Conservation (phyloP, 257 asterid species). For the Forsythia viridissima region DNA sequence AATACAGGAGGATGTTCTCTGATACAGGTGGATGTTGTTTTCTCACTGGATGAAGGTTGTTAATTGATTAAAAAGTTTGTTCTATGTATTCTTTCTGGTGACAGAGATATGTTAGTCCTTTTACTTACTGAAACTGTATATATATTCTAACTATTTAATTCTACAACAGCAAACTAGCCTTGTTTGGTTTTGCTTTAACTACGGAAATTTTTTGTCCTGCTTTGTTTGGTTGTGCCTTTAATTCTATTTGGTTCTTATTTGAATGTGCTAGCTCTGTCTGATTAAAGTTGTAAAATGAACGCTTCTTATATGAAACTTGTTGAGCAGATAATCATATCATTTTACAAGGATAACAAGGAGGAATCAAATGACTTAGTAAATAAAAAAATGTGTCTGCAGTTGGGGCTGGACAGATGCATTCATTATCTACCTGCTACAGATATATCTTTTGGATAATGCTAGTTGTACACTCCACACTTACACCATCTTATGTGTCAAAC, state of each 20-base stretch:
- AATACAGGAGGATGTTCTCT: no score
- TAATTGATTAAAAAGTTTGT: neutral
- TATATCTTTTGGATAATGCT: no score
- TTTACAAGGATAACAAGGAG: neutral
- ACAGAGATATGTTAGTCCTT: no score
- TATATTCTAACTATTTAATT: neutral
- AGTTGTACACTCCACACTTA: no score
- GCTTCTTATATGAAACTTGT: neutral
- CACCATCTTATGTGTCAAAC: no score
- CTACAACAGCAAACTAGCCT: neutral
- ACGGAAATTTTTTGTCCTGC: neutral
- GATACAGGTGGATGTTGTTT: no score
- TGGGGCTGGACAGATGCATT: neutral
- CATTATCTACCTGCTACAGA: neutral
- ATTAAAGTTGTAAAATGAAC: neutral
- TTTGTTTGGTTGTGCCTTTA: neutral
- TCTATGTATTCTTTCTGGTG: neutral
- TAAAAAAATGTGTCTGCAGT: neutral
- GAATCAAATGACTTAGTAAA: neutral
- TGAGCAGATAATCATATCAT: neutral
- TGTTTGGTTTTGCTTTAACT: neutral
- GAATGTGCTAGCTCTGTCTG: neutral
- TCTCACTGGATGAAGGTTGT: neutral
- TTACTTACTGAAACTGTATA: neutral
- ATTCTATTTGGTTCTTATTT: neutral